phyloP scores from a whole-genome alignment of 176 grass and related monocot genomes.

The Avena insularis region DNA sequence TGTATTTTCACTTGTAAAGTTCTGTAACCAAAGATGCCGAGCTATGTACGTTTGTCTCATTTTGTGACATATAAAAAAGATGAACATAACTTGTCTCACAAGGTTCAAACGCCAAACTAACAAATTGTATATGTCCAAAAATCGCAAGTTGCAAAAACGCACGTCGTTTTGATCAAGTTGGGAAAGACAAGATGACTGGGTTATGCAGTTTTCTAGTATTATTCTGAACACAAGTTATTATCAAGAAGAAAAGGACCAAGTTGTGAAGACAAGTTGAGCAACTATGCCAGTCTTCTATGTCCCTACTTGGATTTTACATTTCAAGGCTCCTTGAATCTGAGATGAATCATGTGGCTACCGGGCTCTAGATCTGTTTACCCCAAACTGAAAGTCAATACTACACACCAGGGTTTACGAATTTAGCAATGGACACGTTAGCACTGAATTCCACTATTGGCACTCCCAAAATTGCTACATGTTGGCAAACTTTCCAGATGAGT shows the following conservation, averaged over 20 bases:
- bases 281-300: constrained; percentile 11
- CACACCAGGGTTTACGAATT: too few species aligned
- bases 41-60: not conserved
- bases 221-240: not conserved
- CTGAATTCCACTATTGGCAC: not conserved
- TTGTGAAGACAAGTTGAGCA: constrained; percentile 4
- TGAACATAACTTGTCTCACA: not conserved
- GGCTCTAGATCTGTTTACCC: not conserved
- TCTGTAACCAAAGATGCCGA: not conserved
- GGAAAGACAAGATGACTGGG: not conserved
- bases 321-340: not conserved
- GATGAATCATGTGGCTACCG: not conserved
- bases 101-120: not conserved
- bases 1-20: not conserved
- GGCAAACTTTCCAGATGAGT: not conserved
- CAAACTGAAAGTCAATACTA: too few species aligned
- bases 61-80: not conserved
- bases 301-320: constrained; percentile 1
- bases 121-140: not conserved
- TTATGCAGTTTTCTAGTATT: not conserved
- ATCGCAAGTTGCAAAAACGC: not conserved
- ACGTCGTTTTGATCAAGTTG: not conserved
- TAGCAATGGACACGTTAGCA: not conserved
- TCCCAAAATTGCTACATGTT: not conserved
- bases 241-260: not conserved